Evolutionary conservation across 805 yeast genomes (phyloP).

Genomic region (Scheffersomyces lignosus): DNA sequence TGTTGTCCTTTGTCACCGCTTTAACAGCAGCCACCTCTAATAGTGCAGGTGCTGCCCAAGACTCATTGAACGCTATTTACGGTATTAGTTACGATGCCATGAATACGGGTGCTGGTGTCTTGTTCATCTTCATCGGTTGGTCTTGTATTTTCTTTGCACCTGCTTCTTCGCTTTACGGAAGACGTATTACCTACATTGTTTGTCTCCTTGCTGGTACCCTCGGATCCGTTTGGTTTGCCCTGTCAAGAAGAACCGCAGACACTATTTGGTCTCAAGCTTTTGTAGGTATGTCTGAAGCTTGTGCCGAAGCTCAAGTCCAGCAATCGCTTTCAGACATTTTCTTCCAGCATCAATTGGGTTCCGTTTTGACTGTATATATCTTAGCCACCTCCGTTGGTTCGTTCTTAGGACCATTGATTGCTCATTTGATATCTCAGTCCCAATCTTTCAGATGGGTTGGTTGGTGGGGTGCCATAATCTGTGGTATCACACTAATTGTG

Average conservation of each 20-base stretch:
- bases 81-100: conserved; percentile 46
- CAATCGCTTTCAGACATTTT: conserved; percentile 37
- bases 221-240: conserved; percentile 49
- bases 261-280: conserved; percentile 49
- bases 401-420: conserved; percentile 58
- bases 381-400: conserved; percentile 54
- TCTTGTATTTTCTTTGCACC: conserved; percentile 48
- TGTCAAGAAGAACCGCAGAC: conserved; percentile 33
- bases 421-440: conserved; percentile 54
- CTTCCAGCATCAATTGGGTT: conserved; percentile 47
- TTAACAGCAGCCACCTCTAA: conserved; percentile 53
- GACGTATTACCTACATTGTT: conserved; percentile 42
- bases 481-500: conserved; percentile 41
- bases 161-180: conserved; percentile 43
- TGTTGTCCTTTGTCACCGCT: conserved; percentile 43
- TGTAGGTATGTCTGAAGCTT: conserved; percentile 40
- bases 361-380: conserved; percentile 53
- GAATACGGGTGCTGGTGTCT: conserved; percentile 51
- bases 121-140: conserved; percentile 45
- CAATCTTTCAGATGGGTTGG: conserved; percentile 57
- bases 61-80: conserved; percentile 41
- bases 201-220: conserved; percentile 39
- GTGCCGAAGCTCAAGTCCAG: conserved; percentile 46
- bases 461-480: conserved; percentile 46
- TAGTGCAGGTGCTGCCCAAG: conserved; percentile 50